phyloP scores from a whole-genome alignment of 140 eudicot genomes.

The Flaveria floridana region DNA sequence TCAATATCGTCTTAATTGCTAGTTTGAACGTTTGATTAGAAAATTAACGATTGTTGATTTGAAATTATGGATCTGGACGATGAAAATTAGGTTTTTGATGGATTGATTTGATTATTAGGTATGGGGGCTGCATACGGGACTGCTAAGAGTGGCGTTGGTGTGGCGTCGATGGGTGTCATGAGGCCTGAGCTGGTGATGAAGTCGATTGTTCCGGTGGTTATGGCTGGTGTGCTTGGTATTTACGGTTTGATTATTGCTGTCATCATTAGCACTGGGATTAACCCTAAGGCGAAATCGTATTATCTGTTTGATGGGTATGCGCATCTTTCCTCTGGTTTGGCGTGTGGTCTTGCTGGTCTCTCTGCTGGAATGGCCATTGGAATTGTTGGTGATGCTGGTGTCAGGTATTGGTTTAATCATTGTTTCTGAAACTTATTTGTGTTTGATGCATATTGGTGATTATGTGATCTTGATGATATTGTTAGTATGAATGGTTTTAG shows the following conservation, averaged over 20 bases:
- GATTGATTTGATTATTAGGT: constrained; percentile 37
- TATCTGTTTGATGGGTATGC: constrained; percentile 78
- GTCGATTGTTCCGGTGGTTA: constrained; percentile 77
- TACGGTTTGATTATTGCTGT: constrained; percentile 78
- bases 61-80: constrained; percentile 7
- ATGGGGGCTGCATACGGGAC: constrained; percentile 86
- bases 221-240: constrained; percentile 89
- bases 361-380: constrained; percentile 84
- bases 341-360: constrained; percentile 80
- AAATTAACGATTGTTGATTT: background rate
- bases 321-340: constrained; percentile 69
- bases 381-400: constrained; percentile 71
- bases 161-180: constrained; percentile 88
- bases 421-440: background rate
- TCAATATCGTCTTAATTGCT: background rate
- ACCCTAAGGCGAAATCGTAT: constrained; percentile 71
- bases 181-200: constrained; percentile 84
- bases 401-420: constrained; percentile 42
- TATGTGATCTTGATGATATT: too few species aligned
- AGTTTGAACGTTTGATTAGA: background rate
- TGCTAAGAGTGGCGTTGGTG: constrained; percentile 81
- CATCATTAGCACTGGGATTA: constrained; percentile 70
- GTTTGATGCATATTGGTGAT: too few species aligned
- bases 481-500: background rate
- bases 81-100: background rate